Percentiles rank a stretch among this genome's conserved stretches.
phyloP scores from a whole-genome alignment of 2,329 filamentous ascomycete species.

The Sclerotiophoma versabilis region DNA sequence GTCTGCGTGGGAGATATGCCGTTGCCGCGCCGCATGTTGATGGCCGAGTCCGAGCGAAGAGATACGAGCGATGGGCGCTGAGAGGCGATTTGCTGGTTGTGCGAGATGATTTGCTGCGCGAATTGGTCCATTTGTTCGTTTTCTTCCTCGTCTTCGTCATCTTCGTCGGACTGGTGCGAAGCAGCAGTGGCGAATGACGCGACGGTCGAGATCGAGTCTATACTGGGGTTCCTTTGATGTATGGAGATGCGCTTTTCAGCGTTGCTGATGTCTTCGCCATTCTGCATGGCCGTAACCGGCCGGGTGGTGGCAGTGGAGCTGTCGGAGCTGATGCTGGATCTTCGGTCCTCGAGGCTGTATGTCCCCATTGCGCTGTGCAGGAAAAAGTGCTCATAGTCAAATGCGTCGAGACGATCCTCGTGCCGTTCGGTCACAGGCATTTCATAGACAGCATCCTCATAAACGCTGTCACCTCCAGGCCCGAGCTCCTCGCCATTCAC shows the following conservation, averaged over 20 bases:
- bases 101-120: constrained; percentile 41
- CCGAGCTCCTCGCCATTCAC: constrained; percentile 39
- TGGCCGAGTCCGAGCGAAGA: constrained; percentile 43
- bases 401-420: constrained; percentile 92
- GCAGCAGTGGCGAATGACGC: constrained; percentile 70
- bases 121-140: constrained; percentile 54
- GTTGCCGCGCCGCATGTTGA: constrained; percentile 38
- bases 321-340: constrained; percentile 61
- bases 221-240: constrained; percentile 62
- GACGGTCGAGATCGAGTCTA: constrained; percentile 66
- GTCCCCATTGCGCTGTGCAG: constrained; percentile 89
- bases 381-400: constrained; percentile 97
- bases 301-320: constrained; percentile 61
- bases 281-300: constrained; percentile 40
- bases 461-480: constrained; percentile 46
- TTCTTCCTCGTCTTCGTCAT: constrained; percentile 46
- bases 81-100: constrained; percentile 23
- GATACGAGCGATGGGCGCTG: constrained; percentile 28
- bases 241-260: constrained; percentile 38
- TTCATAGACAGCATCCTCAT: constrained; percentile 55
- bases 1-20: constrained; percentile 39
- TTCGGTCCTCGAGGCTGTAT: constrained; percentile 65
- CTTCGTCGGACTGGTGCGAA: constrained; percentile 56
- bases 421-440: constrained; percentile 65
- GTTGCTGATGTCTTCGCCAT: constrained; percentile 26